Evolutionary conservation across 805 yeast species (phyloP), one percentile per base, ranked within the genome.

Genomic region (Schizosaccharomyces octosporus): DNA sequence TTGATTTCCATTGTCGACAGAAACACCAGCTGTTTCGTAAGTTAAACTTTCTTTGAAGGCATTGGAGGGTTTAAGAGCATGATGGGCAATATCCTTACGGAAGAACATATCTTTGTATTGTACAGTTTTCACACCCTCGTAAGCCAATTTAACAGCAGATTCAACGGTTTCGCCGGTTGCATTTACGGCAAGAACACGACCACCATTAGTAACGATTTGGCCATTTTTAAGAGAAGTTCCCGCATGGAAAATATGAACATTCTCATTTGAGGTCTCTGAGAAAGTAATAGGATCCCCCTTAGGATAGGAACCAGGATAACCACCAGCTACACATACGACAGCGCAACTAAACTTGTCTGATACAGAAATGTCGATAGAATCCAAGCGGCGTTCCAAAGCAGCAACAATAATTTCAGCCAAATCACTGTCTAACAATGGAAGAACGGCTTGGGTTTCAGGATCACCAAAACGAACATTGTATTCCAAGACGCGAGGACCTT

Each of bases 401-500:
- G 97, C 98, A 62, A 90, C 73, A 79, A 94, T 81, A 59, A 93
- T 81, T 72, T 89, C 87, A 59, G 96, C 93, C 69, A 93, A 78
- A 73, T 93, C 99, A n/a, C 96, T 83, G 62, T 82, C 84, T 65
- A 93, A 75, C 69, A 93, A 77, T 24, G 97, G 96, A 69, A 93
- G 76, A 29, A 93, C 95, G 2, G 97, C 86, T 76, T 93, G 98
- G 43, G 97, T 93, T 75, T 93, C 99, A 66, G 99, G 99, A 72
- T 93, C 99, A 65, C 99, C 99, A 67, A 93, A 94, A 74, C 99
- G 83, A 61, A 94, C 97, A 67, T 93, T 93, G 74, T 94, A 93
- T 73, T 93, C 99, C 68, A 93, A 77, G 3, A 89, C 96, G 74
- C 88, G 87, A 66, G 98, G 97, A 64, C 95, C 97, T 55, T 75